Conservation (phyloP, 2,329 filamentous ascomycete genomes). For the Apiospora phragmitis region DNA sequence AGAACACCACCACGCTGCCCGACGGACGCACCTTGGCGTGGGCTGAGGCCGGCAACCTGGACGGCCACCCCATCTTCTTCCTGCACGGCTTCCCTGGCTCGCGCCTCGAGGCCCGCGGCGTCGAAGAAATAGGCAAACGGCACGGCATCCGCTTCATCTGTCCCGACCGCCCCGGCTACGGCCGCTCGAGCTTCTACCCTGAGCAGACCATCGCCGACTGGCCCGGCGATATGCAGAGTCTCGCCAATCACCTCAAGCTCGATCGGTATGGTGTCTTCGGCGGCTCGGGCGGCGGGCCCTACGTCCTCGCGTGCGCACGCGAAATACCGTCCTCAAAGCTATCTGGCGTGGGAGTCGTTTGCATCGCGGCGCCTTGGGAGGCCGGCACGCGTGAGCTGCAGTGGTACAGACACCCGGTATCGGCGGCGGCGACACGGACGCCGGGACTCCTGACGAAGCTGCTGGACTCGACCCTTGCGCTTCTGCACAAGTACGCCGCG, state of each 20-base stretch:
- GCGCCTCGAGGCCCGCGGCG: constrained; percentile 25
- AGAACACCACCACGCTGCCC: no score
- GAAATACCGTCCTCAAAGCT: no score
- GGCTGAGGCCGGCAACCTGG: no score
- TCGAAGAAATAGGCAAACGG: constrained; percentile 15
- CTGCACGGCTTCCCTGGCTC: constrained; percentile 32
- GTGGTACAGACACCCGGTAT: no score
- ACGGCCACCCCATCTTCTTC: constrained; percentile 22
- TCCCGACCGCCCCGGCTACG: constrained; percentile 33
- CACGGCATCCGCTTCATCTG: constrained; percentile 27
- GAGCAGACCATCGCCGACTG: constrained; percentile 23
- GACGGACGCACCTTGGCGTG: no score
- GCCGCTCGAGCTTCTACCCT: constrained; percentile 31
- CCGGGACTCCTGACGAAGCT: no score
- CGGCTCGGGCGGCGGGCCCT: constrained; percentile 28
- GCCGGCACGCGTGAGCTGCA: no score
- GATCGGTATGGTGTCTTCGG: constrained; percentile 26
- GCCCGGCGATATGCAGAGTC: constrained; percentile 23
- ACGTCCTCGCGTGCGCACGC: constrained; percentile 24
- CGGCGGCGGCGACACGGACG: no score
- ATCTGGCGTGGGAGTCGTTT: no score
- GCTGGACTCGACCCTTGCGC: no score
- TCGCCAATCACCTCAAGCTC: constrained; percentile 24
- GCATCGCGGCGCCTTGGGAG: no score
- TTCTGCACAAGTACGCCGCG: no score